Percentiles rank a stretch among this genome's conserved stretches.
These are phyloP conservation scores for Pseudozyma sp. DNA, from an alignment of 1,284 basidiomycete genomes.

Conservation along the genomic window DNA sequence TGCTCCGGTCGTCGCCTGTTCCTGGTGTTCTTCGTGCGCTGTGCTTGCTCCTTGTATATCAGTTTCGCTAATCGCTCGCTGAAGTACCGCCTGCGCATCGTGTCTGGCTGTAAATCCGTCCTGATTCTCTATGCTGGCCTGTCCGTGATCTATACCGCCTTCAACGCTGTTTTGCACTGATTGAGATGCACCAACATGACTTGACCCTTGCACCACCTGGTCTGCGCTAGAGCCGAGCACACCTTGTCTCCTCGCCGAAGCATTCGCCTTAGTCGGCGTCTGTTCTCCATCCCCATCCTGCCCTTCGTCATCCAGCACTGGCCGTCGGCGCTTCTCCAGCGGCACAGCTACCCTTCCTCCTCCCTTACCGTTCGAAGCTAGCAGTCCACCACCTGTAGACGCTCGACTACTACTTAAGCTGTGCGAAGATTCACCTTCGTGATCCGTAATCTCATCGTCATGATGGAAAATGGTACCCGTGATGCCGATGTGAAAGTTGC, in stretches of 20 bases:
- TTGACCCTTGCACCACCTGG: no score
- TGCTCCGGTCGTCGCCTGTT: constrained; percentile 1
- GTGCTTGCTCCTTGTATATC: background rate
- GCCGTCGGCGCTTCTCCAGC: constrained; percentile 25
- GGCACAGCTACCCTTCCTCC: constrained; percentile 22
- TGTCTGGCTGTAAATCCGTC: background rate
- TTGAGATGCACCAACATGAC: no score
- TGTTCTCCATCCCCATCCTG: constrained; percentile 44
- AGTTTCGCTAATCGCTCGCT: background rate
- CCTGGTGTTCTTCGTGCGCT: background rate
- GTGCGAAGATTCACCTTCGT: constrained; percentile 19
- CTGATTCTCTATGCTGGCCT: no score
- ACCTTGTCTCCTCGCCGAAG: constrained; percentile 5
- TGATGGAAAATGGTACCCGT: constrained; percentile 43
- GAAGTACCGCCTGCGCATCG: background rate
- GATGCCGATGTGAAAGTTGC: constrained; percentile 39
- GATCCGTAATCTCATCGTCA: constrained; percentile 37
- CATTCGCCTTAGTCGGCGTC: constrained; percentile 37
- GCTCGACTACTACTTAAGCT: background rate
- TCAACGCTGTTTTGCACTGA: no score
- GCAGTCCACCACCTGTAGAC: background rate
- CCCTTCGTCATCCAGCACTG: constrained; percentile 13
- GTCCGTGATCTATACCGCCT: no score
- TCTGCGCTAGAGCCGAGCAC: background rate
- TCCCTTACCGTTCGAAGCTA: no score